These are phyloP conservation scores for Gossypium davidsonii DNA, from an alignment of 441 rosid genomes.

Conservation along the genomic window DNA sequence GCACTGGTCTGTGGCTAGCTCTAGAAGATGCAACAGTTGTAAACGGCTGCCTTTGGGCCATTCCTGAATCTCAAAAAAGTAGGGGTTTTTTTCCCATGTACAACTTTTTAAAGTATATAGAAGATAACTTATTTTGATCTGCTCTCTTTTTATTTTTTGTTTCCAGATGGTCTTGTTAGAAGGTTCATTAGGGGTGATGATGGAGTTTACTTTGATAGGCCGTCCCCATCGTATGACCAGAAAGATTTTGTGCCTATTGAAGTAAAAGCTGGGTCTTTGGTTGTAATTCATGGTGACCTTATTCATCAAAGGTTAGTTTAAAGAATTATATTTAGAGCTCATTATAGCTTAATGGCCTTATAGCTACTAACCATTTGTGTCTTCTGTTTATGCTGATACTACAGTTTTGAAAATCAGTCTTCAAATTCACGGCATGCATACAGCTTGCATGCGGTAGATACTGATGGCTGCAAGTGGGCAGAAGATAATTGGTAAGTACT, in stretches of 20 bases:
- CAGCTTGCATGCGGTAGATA: constrained; percentile 84
- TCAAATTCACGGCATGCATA: constrained; percentile 89
- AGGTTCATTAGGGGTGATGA: constrained; percentile 73
- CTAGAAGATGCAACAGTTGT: constrained; percentile 75
- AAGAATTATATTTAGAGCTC: not conserved
- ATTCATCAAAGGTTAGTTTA: constrained; percentile 74
- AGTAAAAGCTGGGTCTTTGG: constrained; percentile 88
- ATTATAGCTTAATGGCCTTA: not conserved
- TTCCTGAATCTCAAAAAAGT: constrained; percentile 95
- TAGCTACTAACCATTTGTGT: constrained; percentile 2
- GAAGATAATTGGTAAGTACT: constrained; percentile 65
- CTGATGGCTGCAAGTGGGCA: constrained; percentile 93
- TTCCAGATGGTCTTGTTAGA: constrained; percentile 78
- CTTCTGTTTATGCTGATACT: constrained; percentile 14
- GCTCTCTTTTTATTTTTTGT: constrained; percentile 11
- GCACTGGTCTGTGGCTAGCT: constrained; percentile 93
- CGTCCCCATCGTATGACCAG: constrained; percentile 68
- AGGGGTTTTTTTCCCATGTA: constrained; percentile 2
- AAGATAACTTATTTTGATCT: constrained; percentile 13
- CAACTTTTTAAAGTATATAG: not conserved
- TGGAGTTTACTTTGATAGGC: constrained; percentile 72
- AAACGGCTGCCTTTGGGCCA: constrained; percentile 96
- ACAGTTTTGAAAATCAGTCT: constrained; percentile 82
- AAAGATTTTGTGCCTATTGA: constrained; percentile 79
- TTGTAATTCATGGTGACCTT: constrained; percentile 82